Conservation (phyloP, 2,329 filamentous ascomycete genomes). For the Lachnellula hyalina region DNA sequence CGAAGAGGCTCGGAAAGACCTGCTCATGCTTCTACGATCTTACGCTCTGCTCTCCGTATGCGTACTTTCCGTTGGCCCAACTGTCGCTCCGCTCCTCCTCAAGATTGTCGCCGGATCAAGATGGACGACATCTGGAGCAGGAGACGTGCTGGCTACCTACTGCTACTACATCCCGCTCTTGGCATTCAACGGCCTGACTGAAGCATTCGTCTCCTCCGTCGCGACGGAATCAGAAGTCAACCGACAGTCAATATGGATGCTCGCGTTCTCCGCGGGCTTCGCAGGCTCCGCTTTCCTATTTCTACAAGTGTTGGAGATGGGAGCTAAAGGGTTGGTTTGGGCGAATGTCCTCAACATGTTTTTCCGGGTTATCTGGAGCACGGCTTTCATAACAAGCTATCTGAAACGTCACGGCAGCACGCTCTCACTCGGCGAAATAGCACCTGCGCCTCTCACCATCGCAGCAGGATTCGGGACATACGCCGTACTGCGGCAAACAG, state of each 20-base stretch:
- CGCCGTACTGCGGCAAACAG: conserved; percentile 34
- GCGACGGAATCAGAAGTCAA: conserved; percentile 72
- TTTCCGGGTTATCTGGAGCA: conserved; percentile 78
- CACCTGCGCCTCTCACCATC: conserved; percentile 41
- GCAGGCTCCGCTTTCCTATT: conserved; percentile 69
- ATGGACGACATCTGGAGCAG: conserved; percentile 72
- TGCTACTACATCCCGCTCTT: conserved; percentile 92
- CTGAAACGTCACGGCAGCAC: conserved; percentile 44
- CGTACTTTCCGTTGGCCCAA: conserved; percentile 66
- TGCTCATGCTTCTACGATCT: conserved; percentile 60
- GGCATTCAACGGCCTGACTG: conserved; percentile 83
- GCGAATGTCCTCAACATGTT: conserved; percentile 90
- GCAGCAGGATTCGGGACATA: conserved; percentile 41
- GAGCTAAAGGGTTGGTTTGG: conserved; percentile 74
- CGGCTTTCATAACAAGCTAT: conserved; percentile 62
- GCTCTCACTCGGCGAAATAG: conserved; percentile 38
- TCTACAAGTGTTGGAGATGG: conserved; percentile 62
- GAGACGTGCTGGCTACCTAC: conserved; percentile 69
- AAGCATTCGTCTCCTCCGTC: conserved; percentile 88
- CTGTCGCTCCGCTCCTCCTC: conserved; percentile 68
- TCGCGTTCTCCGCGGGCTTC: conserved; percentile 71
- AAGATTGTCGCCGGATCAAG: conserved; percentile 67
- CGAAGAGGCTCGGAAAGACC: conserved; percentile 43
- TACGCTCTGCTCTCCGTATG: conserved; percentile 72
- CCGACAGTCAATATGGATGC: conserved; percentile 78